These are phyloP conservation scores for Beauveria sp. DNA, from an alignment of 2,329 filamentous ascomycete species.

Conservation along the genomic window DNA sequence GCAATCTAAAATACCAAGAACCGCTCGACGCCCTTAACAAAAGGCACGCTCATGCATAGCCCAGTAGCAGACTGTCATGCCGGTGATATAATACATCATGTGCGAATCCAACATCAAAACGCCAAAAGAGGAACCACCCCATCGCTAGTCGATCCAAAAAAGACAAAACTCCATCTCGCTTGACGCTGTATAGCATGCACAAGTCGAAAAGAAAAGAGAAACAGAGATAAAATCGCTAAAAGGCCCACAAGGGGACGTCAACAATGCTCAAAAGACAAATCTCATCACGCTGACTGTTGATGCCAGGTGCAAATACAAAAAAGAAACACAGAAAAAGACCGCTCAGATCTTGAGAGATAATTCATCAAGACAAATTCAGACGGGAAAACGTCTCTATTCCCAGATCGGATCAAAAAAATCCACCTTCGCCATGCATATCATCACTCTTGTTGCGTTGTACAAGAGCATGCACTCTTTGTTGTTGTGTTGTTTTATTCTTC, in stretches of 20 bases:
- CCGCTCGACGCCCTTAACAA: too few species aligned
- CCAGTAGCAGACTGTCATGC: too few species aligned
- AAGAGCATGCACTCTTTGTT: constrained; percentile 9
- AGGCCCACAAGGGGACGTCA: neutral
- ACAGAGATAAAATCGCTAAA: neutral
- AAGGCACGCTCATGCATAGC: too few species aligned
- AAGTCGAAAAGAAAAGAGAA: neutral
- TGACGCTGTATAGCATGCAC: neutral
- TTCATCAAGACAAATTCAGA: neutral
- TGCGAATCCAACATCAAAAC: neutral
- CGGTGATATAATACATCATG: neutral
- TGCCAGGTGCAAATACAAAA: neutral
- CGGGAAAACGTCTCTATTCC: neutral
- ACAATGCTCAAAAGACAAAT: neutral
- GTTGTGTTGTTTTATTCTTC: neutral
- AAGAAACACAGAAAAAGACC: neutral
- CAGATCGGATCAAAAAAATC: neutral
- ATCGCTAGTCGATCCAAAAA: neutral
- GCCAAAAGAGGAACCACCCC: neutral
- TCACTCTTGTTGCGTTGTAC: neutral
- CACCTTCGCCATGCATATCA: neutral
- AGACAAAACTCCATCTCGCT: neutral
- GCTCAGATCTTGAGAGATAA: neutral
- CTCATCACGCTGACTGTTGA: neutral
- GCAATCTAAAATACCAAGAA: too few species aligned